Evolutionary conservation across 2,329 filamentous ascomycete species (phyloP), one percentile per base, ranked within the genome.

Genomic region (Arthrinium phaeospermum): DNA sequence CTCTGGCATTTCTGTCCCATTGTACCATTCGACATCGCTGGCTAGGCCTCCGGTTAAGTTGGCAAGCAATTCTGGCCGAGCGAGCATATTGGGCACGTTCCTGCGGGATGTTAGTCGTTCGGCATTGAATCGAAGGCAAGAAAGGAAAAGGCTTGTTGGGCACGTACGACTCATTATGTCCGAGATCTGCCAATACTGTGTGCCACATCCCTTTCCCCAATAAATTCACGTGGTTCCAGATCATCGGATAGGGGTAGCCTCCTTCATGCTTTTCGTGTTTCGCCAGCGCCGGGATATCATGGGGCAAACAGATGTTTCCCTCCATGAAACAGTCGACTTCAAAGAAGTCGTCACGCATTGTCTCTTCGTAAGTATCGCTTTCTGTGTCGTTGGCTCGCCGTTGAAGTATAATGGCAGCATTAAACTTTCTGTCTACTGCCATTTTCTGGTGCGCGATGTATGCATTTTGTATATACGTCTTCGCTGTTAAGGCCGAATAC

Each of bases 341-440:
- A n/a, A 53, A 53, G 49, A 53, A 53, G 49, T 30, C n/a, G 2
- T 30, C 5, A 24, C 12, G 16, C 49, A 53, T 57, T 0, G 5
- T 22, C 14, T 57, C 51, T 34, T 34, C 51, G 19, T 1, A 14
- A 6, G 51, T 57, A 3, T 30, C 51, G 14, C 22, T 34, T 6
- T 34, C 51, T 8, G 27, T 30, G 2, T 4, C 34, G 6, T 4
- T 1, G 14, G 2, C 27, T 27, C 7, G 27, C 3, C 51, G 51
- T 22, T 22, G 1, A 27, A 57, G 51, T 4, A 10, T 19, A 8
- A 57, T 57, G 27, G 51, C 27, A 3, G 51, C 51, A 16, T 34
- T 27, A 19, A 34, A 1, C 1, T 1, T 5, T 4, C 34, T 19
- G 4, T 1, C 12, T 13, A 4, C n/a, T 5, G 16, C 41, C 8